phyloP scores from a whole-genome alignment of 352 stramenopile species.

The Phytophthora sojae region DNA sequence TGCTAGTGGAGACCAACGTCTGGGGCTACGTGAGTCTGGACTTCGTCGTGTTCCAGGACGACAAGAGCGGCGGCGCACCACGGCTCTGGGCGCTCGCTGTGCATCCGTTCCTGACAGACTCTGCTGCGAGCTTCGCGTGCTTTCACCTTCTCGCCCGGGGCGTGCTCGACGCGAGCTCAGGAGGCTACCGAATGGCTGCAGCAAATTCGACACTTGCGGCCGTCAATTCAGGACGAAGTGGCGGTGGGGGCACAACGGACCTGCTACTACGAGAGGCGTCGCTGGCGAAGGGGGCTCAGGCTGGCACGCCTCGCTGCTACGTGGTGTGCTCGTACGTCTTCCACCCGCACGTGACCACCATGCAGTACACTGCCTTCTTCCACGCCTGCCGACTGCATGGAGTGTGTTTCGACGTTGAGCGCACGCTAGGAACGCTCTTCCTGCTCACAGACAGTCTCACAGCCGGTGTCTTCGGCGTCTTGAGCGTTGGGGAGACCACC shows the following conservation, averaged over 20 bases:
- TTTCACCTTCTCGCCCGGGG: slow-evolving; percentile 76
- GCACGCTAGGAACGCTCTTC: slow-evolving; percentile 73
- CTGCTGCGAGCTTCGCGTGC: slow-evolving; percentile 70
- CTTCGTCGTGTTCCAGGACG: slow-evolving; percentile 78
- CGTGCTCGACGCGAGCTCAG: slow-evolving; percentile 35
- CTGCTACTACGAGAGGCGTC: slow-evolving; percentile 38
- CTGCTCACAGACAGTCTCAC: slow-evolving; percentile 84
- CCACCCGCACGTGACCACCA: slow-evolving; percentile 82
- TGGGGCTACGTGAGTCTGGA: slow-evolving; percentile 89
- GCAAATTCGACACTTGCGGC: not conserved
- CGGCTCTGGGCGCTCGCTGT: slow-evolving; percentile 82
- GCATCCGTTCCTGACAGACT: slow-evolving; percentile 82
- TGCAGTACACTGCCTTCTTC: slow-evolving; percentile 87
- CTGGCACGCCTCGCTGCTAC: slow-evolving; percentile 55
- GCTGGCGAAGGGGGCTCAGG: slow-evolving; percentile 16
- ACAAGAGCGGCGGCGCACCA: slow-evolving; percentile 41
- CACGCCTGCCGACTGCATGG: slow-evolving; percentile 87
- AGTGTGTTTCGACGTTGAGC: slow-evolving; percentile 88
- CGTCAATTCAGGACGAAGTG: slow-evolving; percentile 5
- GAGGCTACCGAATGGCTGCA: slow-evolving; percentile 19
- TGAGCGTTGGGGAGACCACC: slow-evolving; percentile 68
- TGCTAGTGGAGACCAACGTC: slow-evolving; percentile 45
- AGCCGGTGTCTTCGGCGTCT: slow-evolving; percentile 72
- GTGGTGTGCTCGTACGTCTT: slow-evolving; percentile 80
- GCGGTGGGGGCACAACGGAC: slow-evolving; percentile 10